These are phyloP conservation scores for Syncephalastrum monosporum DNA, from an alignment of 371 early-diverging fungal genomes.

Conservation along the genomic window DNA sequence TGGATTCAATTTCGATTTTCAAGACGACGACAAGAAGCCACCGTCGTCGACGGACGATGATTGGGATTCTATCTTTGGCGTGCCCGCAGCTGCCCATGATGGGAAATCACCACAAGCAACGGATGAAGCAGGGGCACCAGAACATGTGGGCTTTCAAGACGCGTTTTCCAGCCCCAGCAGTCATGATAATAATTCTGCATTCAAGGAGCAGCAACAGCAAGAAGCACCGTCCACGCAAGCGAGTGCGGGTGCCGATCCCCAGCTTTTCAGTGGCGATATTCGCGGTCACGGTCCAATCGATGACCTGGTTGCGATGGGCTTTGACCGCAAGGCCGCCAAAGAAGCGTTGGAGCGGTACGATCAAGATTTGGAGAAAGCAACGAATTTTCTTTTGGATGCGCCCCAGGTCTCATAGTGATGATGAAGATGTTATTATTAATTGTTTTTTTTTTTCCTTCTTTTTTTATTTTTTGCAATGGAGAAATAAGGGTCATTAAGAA, in stretches of 20 bases:
- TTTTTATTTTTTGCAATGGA: too few species aligned
- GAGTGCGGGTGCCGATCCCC: too few species aligned
- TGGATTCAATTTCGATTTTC: constrained; percentile 26
- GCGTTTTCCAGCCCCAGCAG: constrained; percentile 11
- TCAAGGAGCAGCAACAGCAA: constrained; percentile 30
- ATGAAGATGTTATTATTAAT: too few species aligned
- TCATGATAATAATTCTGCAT: constrained; percentile 1
- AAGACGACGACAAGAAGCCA: constrained; percentile 15
- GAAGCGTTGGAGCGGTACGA: constrained; percentile 68
- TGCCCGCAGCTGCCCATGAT: constrained; percentile 7
- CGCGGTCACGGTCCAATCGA: constrained; percentile 24
- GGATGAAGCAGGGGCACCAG: background rate
- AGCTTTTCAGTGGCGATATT: too few species aligned
- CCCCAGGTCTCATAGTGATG: constrained; percentile 16
- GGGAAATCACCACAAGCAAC: background rate
- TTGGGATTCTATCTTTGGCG: constrained; percentile 46
- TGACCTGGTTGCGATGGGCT: constrained; percentile 64
- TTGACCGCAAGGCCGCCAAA: constrained; percentile 57
- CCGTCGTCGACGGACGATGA: constrained; percentile 21
- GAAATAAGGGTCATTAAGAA: too few species aligned
- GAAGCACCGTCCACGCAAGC: constrained; percentile 30
- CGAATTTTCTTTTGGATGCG: constrained; percentile 67
- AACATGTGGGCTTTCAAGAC: constrained; percentile 13
- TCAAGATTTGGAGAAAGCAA: constrained; percentile 69
- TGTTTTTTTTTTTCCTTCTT: too few species aligned